Conservation (phyloP, 2,329 filamentous ascomycete species). For the Pezicula rhizophila region DNA sequence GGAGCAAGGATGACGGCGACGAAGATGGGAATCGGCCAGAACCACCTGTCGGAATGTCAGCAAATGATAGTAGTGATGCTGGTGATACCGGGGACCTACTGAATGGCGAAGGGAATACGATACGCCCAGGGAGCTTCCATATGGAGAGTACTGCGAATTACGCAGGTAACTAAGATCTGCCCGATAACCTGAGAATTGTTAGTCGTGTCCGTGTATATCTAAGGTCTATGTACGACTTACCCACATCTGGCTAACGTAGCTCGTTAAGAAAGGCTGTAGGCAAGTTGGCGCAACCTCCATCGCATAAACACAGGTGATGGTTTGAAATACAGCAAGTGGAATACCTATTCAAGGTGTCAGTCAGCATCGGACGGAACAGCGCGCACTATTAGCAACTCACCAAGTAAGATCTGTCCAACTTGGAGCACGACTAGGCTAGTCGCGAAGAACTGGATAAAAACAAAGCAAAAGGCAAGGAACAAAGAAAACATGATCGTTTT, state of each 20-base stretch:
- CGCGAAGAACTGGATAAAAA: constrained; percentile 41
- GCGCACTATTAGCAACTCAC: constrained; percentile 38
- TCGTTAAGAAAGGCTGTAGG: constrained; percentile 43
- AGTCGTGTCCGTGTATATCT: constrained; percentile 39
- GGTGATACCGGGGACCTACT: constrained; percentile 34
- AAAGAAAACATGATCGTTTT: constrained; percentile 39
- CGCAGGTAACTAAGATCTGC: constrained; percentile 40
- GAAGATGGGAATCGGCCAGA: constrained; percentile 39
- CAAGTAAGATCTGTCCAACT: constrained; percentile 34
- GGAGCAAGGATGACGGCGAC: constrained; percentile 38
- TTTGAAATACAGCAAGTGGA: constrained; percentile 43
- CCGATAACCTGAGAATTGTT: constrained; percentile 31
- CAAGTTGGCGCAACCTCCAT: constrained; percentile 45
- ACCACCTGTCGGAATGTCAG: constrained; percentile 39
- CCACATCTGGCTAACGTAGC: constrained; percentile 47
- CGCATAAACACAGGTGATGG: constrained; percentile 10
- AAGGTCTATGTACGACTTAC: constrained; percentile 20
- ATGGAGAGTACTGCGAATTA: constrained; percentile 35
- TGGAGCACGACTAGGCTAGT: constrained; percentile 37
- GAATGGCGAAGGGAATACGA: constrained; percentile 39
- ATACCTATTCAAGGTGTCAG: constrained; percentile 44
- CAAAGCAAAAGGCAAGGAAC: constrained; percentile 34
- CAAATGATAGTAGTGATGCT: constrained; percentile 39
- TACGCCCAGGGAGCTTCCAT: constrained; percentile 39
- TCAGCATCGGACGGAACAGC: constrained; percentile 42